Percentiles rank a stretch among this genome's conserved stretches.
phyloP scores from a whole-genome alignment of 2,329 filamentous ascomycete genomes.

The Aspergillus sp. region DNA sequence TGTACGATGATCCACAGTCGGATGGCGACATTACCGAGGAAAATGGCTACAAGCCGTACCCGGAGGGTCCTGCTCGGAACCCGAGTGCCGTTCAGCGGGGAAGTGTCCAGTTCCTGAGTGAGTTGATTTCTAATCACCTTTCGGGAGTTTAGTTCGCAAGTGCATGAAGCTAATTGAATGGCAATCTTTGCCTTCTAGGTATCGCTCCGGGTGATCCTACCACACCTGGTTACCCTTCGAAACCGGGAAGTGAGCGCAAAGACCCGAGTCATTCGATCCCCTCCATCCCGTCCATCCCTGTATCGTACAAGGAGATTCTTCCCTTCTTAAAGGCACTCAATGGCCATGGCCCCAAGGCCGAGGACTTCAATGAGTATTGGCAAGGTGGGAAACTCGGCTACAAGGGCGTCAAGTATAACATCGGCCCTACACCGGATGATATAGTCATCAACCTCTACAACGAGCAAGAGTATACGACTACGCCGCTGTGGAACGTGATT shows the following conservation, averaged over 20 bases:
- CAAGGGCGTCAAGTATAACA: constrained; percentile 80
- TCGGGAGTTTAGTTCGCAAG: too few species aligned
- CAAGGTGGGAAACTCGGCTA: constrained; percentile 70
- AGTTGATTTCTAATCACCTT: constrained; percentile 34
- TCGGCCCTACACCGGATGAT: constrained; percentile 75
- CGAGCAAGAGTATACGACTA: constrained; percentile 77
- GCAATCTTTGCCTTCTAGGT: constrained; percentile 37
- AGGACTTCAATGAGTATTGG: constrained; percentile 73
- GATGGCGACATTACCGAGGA: constrained; percentile 78
- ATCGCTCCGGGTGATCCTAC: constrained; percentile 73
- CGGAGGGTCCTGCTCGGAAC: constrained; percentile 80
- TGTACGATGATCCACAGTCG: constrained; percentile 87
- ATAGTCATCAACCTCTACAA: constrained; percentile 73
- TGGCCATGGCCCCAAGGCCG: constrained; percentile 76
- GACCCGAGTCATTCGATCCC: constrained; percentile 71
- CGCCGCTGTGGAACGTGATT: constrained; percentile 86
- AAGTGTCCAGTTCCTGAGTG: constrained; percentile 77
- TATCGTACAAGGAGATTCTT: constrained; percentile 83
- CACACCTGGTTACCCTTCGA: constrained; percentile 89
- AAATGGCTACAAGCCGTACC: constrained; percentile 77
- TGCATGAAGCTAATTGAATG: not conserved
- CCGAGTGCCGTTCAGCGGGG: constrained; percentile 88
- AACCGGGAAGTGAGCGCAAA: constrained; percentile 77
- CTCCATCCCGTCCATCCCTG: constrained; percentile 84
- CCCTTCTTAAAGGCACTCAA: constrained; percentile 89